Evolutionary conservation across 441 rosid species (phyloP), one percentile per base, ranked within the genome.

Genomic region (Capsella rubella): DNA sequence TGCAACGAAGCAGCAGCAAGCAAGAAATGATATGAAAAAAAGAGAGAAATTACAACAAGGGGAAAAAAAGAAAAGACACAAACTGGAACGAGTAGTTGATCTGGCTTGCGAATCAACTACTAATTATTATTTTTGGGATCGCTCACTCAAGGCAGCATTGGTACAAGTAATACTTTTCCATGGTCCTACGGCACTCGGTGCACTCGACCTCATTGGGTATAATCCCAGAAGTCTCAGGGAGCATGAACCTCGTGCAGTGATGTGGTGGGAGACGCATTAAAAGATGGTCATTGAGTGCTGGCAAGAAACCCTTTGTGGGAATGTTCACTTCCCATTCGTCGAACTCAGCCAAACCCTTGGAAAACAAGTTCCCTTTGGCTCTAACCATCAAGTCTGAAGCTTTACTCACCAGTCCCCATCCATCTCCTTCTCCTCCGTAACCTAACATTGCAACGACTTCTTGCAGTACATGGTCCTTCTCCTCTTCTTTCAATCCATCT

Each of bases 341-440:
- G 40, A 43, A 87, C 46, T 87, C 83, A 16, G 67, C 8, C 46
- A 92, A 78, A 64, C 78, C 67, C 3, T 53, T 79, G 3, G 87
- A 67, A 27, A 88, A 80, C 39, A 73, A 64, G 47, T 34, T 28
- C 11, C 90, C 96, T 47, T 84, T 84, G 9, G 84, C 91, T 34
- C 75, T 80, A 32, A 80, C 80, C 81, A 86, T 57, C 67, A 81
- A 80, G 49, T 72, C 77, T 1, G 86, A 39, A 32, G 91, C 85
- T 81, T 61, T 82, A 51, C 81, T 71, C 42, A 92, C 78, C 21
- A 92, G 54, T 3, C 91, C 94, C 97, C 96, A 92, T 13, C 94
- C 96, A 1, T 78, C 85, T 31, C 74, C 85, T 57, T 86, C 86
- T 55, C 87, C 75, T 50, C 90, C 97, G 37, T 75, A 90, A 73